Percentiles rank a stretch among this genome's conserved stretches.
Evolutionary conservation across 306 rosid genomes (phyloP).

Genomic region (Vigna radiata): DNA sequence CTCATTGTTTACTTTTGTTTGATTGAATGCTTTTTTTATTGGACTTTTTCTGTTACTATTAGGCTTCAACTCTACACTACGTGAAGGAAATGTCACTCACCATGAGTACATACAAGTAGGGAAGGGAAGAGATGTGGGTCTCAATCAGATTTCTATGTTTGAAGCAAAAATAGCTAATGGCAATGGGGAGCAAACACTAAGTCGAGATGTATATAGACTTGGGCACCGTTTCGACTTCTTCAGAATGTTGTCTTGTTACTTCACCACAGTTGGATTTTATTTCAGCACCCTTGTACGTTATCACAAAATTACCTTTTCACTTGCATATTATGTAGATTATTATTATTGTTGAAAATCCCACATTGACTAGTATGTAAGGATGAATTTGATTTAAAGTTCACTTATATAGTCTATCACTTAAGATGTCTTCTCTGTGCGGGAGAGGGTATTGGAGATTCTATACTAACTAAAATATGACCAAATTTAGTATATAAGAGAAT

Average conservation of each 20-base stretch:
- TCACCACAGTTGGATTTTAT: conserved; percentile 64
- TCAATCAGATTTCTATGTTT: conserved; percentile 61
- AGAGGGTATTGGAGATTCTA: too few species aligned
- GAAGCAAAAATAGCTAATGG: conserved; percentile 65
- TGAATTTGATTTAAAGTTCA: too few species aligned
- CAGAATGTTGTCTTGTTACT: conserved; percentile 63
- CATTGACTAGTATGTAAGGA: too few species aligned
- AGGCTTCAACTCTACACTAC: conserved; percentile 65
- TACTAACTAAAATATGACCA: too few species aligned
- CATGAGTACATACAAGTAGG: conserved; percentile 68
- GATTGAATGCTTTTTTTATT: conserved; percentile 10
- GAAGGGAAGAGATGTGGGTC: conserved; percentile 66
- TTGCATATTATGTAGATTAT: conserved; percentile 1
- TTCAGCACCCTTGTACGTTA: conserved; percentile 57
- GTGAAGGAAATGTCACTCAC: conserved; percentile 63
- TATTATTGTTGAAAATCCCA: background rate
- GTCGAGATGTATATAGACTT: conserved; percentile 60
- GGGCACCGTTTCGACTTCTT: conserved; percentile 64
- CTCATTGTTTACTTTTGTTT: conserved; percentile 35
- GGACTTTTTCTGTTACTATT: conserved; percentile 32
- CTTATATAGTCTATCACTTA: too few species aligned
- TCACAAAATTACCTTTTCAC: conserved; percentile 27
- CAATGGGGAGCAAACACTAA: conserved; percentile 62
- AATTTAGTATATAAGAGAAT: too few species aligned
- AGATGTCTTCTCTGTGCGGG: too few species aligned